Conservation (phyloP, 23 red algal genomes). For the Cyanidiococcus yangmingshanensis region DNA sequence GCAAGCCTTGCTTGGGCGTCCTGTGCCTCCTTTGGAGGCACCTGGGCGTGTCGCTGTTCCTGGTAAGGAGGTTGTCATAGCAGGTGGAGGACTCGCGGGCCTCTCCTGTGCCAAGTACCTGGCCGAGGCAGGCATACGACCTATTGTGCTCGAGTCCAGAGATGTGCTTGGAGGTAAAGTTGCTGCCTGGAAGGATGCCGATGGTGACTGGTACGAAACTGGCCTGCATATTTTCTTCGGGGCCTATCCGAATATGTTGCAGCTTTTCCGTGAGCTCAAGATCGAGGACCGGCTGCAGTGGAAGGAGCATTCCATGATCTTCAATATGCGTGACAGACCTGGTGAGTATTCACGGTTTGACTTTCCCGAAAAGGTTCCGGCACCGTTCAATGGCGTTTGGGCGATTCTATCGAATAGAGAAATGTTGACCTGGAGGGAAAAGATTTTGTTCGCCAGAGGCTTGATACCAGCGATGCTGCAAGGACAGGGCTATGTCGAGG, state of each 20-base stretch:
- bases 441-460: conserved; percentile 72
- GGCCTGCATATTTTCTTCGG: conserved; percentile 98
- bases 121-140: conserved; percentile 52
- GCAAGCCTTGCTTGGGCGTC: not conserved
- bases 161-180: conserved; percentile 97
- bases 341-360: conserved; percentile 70
- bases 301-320: conserved; percentile 97
- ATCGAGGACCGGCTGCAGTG: conserved; percentile 91
- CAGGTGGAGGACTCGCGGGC: conserved; percentile 86
- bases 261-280: conserved; percentile 65
- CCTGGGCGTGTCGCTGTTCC: not conserved
- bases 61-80: conserved; percentile 35
- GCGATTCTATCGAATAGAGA: conserved; percentile 84
- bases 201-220: conserved; percentile 99
- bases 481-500: conserved; percentile 79
- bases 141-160: conserved; percentile 66
- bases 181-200: conserved; percentile 90
- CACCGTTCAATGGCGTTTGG: conserved; percentile 77
- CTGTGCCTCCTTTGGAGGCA: not conserved
- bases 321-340: conserved; percentile 53
- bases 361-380: conserved; percentile 76
- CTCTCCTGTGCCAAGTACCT: conserved; percentile 97
- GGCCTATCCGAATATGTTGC: conserved; percentile 91
- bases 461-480: conserved; percentile 82
- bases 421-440: conserved; percentile 92